phyloP scores from a whole-genome alignment of 768 basidiomycete genomes.

The Lactifluus pinguis region DNA sequence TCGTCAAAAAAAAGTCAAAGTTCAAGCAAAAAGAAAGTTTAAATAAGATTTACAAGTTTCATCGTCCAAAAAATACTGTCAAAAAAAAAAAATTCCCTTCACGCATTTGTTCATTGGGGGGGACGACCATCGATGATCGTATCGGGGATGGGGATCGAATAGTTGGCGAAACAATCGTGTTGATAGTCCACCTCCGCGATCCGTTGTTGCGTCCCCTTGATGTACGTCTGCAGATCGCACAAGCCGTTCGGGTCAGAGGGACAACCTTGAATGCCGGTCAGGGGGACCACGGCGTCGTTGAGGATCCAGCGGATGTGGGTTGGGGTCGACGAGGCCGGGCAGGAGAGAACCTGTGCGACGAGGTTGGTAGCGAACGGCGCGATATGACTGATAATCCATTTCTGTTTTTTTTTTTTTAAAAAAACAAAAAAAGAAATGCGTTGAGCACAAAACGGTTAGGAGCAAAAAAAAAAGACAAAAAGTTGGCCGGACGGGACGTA shows the following conservation, averaged over 20 bases:
- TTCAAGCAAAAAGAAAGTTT: too few relatives aligned
- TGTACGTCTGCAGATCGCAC: slow-evolving; percentile 34
- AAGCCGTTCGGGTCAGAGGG: slow-evolving; percentile 32
- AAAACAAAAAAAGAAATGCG: neutral
- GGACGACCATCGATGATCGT: slow-evolving; percentile 30
- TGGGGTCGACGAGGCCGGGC: slow-evolving; percentile 23
- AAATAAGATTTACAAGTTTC: too few relatives aligned
- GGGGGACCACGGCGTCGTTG: slow-evolving; percentile 42
- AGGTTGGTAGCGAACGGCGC: slow-evolving; percentile 42
- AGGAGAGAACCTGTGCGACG: slow-evolving; percentile 38
- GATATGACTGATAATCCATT: slow-evolving; percentile 34
- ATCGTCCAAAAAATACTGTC: too few relatives aligned
- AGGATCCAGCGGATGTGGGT: slow-evolving; percentile 36
- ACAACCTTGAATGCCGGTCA: slow-evolving; percentile 38
- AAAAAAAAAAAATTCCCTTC: neutral
- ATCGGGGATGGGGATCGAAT: slow-evolving; percentile 35
- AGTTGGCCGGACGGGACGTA: slow-evolving; percentile 5
- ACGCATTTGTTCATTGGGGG: neutral
- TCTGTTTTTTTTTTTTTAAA: neutral
- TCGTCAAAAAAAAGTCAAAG: too few relatives aligned
- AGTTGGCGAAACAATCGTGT: slow-evolving; percentile 39
- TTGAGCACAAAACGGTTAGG: neutral
- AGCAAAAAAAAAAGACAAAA: neutral
- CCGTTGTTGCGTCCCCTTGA: slow-evolving; percentile 29
- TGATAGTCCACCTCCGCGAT: slow-evolving; percentile 34